Conservation (phyloP, 148 eudicot genomes). For the Dianthus caryophyllus region DNA sequence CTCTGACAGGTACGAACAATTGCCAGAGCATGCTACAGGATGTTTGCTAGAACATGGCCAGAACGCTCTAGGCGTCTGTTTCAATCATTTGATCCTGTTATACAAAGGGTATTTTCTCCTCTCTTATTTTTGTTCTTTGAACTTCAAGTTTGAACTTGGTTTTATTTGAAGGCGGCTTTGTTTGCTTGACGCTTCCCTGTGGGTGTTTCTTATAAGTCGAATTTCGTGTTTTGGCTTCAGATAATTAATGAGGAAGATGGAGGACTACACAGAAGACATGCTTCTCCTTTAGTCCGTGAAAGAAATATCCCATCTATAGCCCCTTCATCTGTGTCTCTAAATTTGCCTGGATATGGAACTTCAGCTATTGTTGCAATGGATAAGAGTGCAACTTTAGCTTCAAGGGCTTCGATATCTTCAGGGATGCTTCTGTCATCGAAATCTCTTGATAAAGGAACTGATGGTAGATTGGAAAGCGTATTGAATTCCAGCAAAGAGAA, state of each 20-base stretch:
- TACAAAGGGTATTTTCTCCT: conserved; percentile 52
- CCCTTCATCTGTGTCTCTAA: conserved; percentile 61
- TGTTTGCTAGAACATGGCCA: conserved; percentile 98
- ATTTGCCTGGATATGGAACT: conserved; percentile 88
- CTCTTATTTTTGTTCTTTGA: not conserved
- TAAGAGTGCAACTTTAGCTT: conserved; percentile 62
- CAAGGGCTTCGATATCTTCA: conserved; percentile 63
- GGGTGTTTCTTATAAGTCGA: conserved; percentile 5
- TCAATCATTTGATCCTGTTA: conserved; percentile 82
- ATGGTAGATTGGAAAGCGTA: conserved; percentile 86
- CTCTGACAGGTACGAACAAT: conserved; percentile 75
- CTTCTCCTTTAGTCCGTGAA: conserved; percentile 90
- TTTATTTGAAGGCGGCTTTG: not conserved
- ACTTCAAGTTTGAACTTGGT: no score
- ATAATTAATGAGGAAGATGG: conserved; percentile 92
- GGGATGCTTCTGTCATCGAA: conserved; percentile 67
- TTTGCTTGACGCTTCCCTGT: not conserved
- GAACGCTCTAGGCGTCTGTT: conserved; percentile 87
- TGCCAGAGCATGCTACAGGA: conserved; percentile 93
- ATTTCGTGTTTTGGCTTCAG: conserved; percentile 38
- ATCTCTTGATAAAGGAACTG: conserved; percentile 56
- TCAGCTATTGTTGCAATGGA: conserved; percentile 99
- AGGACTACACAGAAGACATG: conserved; percentile 83
- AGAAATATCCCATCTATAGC: conserved; percentile 47
- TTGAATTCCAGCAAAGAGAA: conserved; percentile 92